Evolutionary conservation across 2,329 filamentous ascomycete genomes (phyloP), one percentile per base, ranked within the genome.

Genomic region (Ilyonectria destructans): DNA sequence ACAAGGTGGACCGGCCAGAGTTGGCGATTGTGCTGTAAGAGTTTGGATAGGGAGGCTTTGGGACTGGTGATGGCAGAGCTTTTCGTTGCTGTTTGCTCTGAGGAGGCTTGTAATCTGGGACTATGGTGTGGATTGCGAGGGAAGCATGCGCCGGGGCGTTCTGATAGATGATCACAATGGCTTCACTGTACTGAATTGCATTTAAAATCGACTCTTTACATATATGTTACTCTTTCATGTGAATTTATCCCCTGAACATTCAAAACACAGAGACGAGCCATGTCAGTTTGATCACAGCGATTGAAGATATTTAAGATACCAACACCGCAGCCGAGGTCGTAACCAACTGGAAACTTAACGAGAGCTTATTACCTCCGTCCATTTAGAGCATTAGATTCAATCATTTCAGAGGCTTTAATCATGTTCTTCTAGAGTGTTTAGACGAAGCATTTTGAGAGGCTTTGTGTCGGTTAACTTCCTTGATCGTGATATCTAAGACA

Each of bases 11-110:
- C 76, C 87, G 95, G 77, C 89, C 92, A 48, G 95, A 98, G 83
- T 80, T 98, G 80, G 91, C 90, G 10, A 96, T 97, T 81, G 88
- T 97, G 75, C 85, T 97, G 80, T 97, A 86, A 86, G 69, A 72
- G 33, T 69, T 71, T 65, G 62, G 58, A 51, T 52, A 51, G 60
- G 59, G 49, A 51, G 52, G 65, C 61, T 67, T 62, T 40, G 49
- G 54, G 13, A 26, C 19, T n/a, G 55, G 23, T 19, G 52, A 55
- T 33, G 45, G 19, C 17, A 56, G 57, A 51, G n/a, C 21, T 37
- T 65, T 51, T 46, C 33, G 51, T 57, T 69, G 52, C 62, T 57
- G 48, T 62, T 58, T 49, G 64, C 31, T 67, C 62, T 64, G 59
- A 57, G 48, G 63, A 59, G 67, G 70, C 64, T 74, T 76, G 74